Conservation (phyloP, 1,139 yeast species). For the Chernovozyma sophiae-reginae region DNA sequence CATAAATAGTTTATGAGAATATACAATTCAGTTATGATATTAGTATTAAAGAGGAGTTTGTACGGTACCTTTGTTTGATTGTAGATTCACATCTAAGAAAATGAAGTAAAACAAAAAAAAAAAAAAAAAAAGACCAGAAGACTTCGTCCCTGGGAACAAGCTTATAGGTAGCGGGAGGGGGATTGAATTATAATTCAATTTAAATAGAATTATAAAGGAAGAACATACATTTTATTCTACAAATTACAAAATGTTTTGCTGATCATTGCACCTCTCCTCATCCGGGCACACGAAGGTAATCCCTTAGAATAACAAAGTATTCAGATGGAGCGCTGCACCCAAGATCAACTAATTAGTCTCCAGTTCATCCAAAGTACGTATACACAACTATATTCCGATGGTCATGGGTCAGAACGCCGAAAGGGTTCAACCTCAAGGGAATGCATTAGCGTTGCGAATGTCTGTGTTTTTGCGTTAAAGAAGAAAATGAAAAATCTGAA, state of each 20-base stretch:
- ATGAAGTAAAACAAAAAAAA: too few species aligned
- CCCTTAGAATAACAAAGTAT: constrained; percentile 55
- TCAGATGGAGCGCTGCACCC: constrained; percentile 78
- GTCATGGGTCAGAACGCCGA: constrained; percentile 79
- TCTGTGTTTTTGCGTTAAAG: constrained; percentile 61
- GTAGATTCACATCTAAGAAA: too few species aligned
- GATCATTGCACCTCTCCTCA: constrained; percentile 80
- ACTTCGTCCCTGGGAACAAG: too few species aligned
- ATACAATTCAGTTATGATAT: not conserved
- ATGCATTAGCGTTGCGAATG: constrained; percentile 62
- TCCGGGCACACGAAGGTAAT: constrained; percentile 81
- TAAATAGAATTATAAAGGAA: too few species aligned
- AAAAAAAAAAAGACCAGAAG: too few species aligned
- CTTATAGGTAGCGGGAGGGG: too few species aligned
- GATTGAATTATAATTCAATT: too few species aligned
- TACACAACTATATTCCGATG: constrained; percentile 53
- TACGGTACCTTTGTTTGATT: too few species aligned
- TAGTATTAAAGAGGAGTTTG: too few species aligned
- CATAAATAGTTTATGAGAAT: constrained; percentile 4
- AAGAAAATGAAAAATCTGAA: constrained; percentile 13
- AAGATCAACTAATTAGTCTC: constrained; percentile 64
- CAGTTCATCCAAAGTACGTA: constrained; percentile 49
- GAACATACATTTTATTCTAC: too few species aligned
- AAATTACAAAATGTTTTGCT: constrained; percentile 45
- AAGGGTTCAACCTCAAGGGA: constrained; percentile 74